Percentiles rank a stretch among this genome's conserved stretches.
These are phyloP conservation scores for Akanthomyces muscarius DNA, from an alignment of 2,329 filamentous ascomycete species.

Conservation along the genomic window DNA sequence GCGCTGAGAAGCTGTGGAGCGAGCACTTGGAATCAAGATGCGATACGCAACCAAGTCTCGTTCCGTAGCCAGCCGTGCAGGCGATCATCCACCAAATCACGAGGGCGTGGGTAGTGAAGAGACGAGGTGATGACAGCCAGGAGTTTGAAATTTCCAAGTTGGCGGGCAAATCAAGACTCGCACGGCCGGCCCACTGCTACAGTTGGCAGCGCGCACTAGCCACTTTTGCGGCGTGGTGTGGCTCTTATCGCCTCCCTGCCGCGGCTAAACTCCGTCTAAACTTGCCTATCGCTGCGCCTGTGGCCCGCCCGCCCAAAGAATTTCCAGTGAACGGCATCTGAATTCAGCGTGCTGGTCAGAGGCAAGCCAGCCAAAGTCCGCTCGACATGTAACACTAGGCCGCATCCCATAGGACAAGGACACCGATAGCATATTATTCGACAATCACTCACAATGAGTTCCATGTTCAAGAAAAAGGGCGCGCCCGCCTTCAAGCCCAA, in stretches of 20 bases:
- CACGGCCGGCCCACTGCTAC: constrained; percentile 32
- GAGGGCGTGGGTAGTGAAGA: constrained; percentile 31
- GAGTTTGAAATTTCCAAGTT: constrained; percentile 44
- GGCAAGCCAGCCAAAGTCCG: background rate
- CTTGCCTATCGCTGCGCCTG: constrained; percentile 16
- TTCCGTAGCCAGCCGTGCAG: constrained; percentile 30
- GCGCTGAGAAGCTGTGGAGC: constrained; percentile 32
- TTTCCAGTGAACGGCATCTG: constrained; percentile 23
- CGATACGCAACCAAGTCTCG: constrained; percentile 34
- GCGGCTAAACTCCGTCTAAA: constrained; percentile 33
- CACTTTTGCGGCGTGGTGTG: constrained; percentile 22
- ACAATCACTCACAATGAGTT: constrained; percentile 49
- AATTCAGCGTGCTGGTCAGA: background rate
- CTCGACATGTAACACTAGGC: constrained; percentile 9
- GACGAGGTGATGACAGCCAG: constrained; percentile 34
- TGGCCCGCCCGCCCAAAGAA: constrained; percentile 25
- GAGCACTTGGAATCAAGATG: constrained; percentile 26
- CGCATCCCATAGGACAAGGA: background rate
- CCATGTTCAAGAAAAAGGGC: constrained; percentile 64
- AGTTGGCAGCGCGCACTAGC: constrained; percentile 34
- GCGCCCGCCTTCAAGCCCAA: constrained; percentile 67
- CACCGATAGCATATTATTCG: background rate
- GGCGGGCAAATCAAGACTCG: constrained; percentile 37
- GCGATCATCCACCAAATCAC: constrained; percentile 34
- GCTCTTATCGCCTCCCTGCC: constrained; percentile 30